Percentiles rank a stretch among this genome's conserved stretches.
Evolutionary conservation across 805 yeast genomes (phyloP).

Genomic region (Yueomyces sp.): DNA sequence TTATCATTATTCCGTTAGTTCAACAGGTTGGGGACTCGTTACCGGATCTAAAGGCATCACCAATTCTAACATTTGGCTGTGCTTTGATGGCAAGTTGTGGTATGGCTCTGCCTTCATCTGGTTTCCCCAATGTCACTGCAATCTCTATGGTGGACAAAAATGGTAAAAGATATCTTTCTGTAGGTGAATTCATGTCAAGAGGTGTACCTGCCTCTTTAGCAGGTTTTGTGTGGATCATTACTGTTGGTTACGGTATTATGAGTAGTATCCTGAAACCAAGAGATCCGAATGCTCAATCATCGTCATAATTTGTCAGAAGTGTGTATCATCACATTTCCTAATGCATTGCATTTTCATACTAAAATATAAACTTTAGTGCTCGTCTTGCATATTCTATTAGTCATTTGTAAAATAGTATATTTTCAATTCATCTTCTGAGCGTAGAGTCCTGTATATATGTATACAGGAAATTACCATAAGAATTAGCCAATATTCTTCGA

Average conservation of each 20-base stretch:
- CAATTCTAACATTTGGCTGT: constrained; percentile 28
- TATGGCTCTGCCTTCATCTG: constrained; percentile 94
- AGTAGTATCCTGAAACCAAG: constrained; percentile 1
- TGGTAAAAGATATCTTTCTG: constrained; percentile 79
- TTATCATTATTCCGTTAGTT: constrained; percentile 84
- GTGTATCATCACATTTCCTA: no score
- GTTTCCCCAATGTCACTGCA: constrained; percentile 98
- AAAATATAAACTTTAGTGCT: no score
- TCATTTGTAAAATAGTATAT: background rate
- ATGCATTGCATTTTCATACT: no score
- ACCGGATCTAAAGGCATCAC: constrained; percentile 58
- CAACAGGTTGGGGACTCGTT: constrained; percentile 69
- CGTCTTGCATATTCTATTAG: no score
- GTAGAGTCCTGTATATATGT: no score
- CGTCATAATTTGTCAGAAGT: no score
- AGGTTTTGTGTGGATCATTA: constrained; percentile 56
- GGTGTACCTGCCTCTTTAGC: constrained; percentile 83
- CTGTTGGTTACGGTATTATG: constrained; percentile 77
- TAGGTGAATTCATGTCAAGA: constrained; percentile 67
- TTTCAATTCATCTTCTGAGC: no score
- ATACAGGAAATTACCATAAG: no score
- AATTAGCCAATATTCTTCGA: no score
- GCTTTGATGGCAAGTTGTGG: constrained; percentile 79
- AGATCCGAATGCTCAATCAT: no score
- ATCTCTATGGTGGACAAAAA: constrained; percentile 85